Evolutionary conservation across 2,329 filamentous ascomycete genomes (phyloP), one percentile per base, ranked within the genome.

Genomic region (Neofusicoccum umdonicola): DNA sequence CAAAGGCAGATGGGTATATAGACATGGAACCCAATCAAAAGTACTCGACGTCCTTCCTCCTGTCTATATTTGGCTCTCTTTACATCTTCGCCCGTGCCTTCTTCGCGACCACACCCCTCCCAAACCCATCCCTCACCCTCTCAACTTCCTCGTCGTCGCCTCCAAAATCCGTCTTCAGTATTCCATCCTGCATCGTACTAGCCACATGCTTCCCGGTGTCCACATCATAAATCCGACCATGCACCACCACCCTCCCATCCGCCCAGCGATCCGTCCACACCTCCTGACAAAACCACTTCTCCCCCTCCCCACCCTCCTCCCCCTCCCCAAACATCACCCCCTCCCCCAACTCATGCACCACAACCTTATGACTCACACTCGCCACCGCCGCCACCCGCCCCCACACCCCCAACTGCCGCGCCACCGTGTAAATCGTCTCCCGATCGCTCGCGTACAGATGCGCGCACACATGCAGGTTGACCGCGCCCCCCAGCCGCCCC

Each of bases 401-500:
- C 1, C 17, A 4, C 44, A 47, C 19, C 9, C 67, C 66, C 11
- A 76, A 69, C 9, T 83, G 80, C 17, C 82, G 82, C 2, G 82
- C 77, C 2, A 85, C 79, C 45, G 85, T 73, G 71, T 82, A 81
- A 11, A 86, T 72, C 17, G 81, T 82, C 65, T 87, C 86, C 31
- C 82, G 80, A 68, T 87, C 85, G 41, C 81, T 83, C 0, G 84
- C 81, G 69, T 85, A 87, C 48, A 86, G 74, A 71, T 87, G 85
- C 3, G 83, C 84, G 67, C 82, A 85, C 1, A 83, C 81, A 67
- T 86, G 84, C 13, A 87, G 71, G 67, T 87, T 87, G 39, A 15
- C 17, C 27, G 27, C 27, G 4, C 27, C 3, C 27, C 27, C 27
- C 27, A 31, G 27, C 27, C 27, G 27, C 27, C 27, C 27, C 1